Evolutionary conservation across 108 stramenopile genomes (phyloP).

Genomic region (Nitzschia sp.): DNA sequence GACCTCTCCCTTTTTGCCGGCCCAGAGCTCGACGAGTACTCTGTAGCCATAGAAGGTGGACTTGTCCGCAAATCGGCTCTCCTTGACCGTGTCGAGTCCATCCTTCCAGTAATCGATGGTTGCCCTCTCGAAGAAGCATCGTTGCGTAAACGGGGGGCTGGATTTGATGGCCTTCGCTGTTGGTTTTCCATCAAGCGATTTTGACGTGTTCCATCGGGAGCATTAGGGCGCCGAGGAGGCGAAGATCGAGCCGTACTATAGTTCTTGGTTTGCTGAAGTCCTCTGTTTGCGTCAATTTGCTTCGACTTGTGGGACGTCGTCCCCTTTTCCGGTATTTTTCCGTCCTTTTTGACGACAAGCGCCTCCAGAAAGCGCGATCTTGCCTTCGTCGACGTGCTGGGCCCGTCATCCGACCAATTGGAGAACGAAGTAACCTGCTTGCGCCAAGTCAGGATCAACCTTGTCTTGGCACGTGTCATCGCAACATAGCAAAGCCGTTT

Average conservation of each 20-base stretch:
- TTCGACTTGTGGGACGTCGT: neutral
- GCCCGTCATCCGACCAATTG: constrained; percentile 26
- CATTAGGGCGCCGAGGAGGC: constrained; percentile 2
- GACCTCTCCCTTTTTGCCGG: neutral
- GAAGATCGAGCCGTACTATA: neutral
- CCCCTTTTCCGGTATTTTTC: neutral
- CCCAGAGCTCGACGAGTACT: neutral
- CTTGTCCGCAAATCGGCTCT: neutral
- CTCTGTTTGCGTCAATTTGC: neutral
- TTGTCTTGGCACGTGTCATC: constrained; percentile 90
- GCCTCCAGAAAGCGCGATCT: constrained; percentile 71
- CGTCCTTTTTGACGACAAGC: constrained; percentile 6
- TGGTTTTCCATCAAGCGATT: neutral
- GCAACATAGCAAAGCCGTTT: constrained; percentile 90
- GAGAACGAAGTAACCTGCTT: constrained; percentile 61
- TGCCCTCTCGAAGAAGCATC: neutral
- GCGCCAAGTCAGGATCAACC: constrained; percentile 82
- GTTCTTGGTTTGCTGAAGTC: neutral
- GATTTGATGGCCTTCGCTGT: neutral
- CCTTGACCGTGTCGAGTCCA: neutral
- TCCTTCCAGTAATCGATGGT: neutral
- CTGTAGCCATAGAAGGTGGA: neutral
- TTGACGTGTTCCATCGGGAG: neutral
- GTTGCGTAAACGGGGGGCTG: neutral
- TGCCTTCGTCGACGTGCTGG: constrained; percentile 45